A percentile compares a stretch with the other conserved stretches of the same genome.
Conservation (phyloP, 495 filamentous ascomycete genomes). For the Umbilicaria muhlenbergii region DNA sequence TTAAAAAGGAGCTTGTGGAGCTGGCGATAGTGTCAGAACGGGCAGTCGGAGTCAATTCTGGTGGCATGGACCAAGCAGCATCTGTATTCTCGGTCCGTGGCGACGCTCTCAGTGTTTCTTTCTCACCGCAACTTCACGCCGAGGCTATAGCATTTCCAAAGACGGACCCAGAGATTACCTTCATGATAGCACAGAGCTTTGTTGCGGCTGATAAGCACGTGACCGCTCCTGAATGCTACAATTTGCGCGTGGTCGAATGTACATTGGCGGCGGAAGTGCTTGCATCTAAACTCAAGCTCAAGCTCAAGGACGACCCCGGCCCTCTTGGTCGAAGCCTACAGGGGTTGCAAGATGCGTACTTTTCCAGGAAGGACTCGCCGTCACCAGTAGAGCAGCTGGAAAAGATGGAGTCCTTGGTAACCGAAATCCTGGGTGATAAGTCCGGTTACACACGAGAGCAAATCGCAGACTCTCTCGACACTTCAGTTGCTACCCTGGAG, state of each 20-base stretch:
- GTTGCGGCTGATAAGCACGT: constrained; percentile 88
- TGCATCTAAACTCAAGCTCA: constrained; percentile 42
- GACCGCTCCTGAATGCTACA: constrained; percentile 85
- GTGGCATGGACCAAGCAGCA: constrained; percentile 98
- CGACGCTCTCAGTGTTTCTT: constrained; percentile 78
- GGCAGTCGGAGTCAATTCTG: constrained; percentile 89
- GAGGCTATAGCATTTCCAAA: constrained; percentile 72
- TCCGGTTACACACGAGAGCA: constrained; percentile 82
- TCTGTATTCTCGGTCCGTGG: constrained; percentile 81
- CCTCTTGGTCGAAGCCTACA: constrained; percentile 73
- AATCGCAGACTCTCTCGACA: constrained; percentile 56
- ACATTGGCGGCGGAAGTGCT: constrained; percentile 71
- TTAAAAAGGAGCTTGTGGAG: constrained; percentile 80
- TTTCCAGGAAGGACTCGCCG: constrained; percentile 31
- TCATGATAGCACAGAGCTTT: constrained; percentile 89
- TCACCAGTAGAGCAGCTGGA: constrained; percentile 51
- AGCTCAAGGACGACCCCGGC: constrained; percentile 61
- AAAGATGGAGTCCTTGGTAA: constrained; percentile 46
- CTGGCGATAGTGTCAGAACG: constrained; percentile 88
- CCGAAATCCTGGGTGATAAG: constrained; percentile 49
- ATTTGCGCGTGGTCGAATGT: constrained; percentile 91
- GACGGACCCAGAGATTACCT: constrained; percentile 67
- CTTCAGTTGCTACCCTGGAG: constrained; percentile 54
- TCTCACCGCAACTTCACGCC: constrained; percentile 63
- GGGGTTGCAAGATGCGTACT: constrained; percentile 73